Conservation (phyloP, 2,329 filamentous ascomycete genomes). For the Lomentospora prolificans region DNA sequence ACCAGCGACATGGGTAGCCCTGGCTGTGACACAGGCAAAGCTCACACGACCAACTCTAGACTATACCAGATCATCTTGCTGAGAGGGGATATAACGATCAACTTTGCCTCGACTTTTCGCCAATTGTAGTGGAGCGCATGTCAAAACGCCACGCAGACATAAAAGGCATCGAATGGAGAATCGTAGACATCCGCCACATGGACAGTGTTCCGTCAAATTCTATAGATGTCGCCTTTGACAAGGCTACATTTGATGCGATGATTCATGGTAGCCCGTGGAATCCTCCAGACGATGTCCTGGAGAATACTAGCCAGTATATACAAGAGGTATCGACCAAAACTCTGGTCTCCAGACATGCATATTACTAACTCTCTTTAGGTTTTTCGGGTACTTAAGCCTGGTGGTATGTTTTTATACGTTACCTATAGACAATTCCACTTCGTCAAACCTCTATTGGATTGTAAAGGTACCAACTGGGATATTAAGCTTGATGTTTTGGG, state of each 20-base stretch:
- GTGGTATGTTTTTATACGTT: conserved; percentile 40
- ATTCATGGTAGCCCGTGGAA: conserved; percentile 43
- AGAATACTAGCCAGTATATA: conserved; percentile 38
- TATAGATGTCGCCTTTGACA: conserved; percentile 48
- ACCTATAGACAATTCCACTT: conserved; percentile 47
- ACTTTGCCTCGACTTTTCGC: conserved; percentile 47
- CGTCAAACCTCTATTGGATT: conserved; percentile 34
- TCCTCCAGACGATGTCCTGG: conserved; percentile 36
- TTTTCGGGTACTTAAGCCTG: conserved; percentile 34
- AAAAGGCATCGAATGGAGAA: conserved; percentile 35
- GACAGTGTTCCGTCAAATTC: conserved; percentile 25
- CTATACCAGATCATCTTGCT: conserved; percentile 38
- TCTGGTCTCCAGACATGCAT: background rate
- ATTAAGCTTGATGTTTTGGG: conserved; percentile 32
- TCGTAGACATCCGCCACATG: conserved; percentile 43
- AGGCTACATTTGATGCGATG: conserved; percentile 46
- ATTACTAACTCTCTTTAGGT: conserved; percentile 19
- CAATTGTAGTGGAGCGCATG: conserved; percentile 44
- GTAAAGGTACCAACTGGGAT: conserved; percentile 29
- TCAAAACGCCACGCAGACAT: conserved; percentile 26
- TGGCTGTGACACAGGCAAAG: conserved; percentile 2
- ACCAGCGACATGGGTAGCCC: background rate
- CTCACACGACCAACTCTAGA: conserved; percentile 27
- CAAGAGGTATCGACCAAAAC: conserved; percentile 20
- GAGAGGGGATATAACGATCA: conserved; percentile 39